A percentile compares a stretch with the other conserved stretches of the same genome.
Evolutionary conservation across 305 asterid species (phyloP).

Genomic region (Fraxinus baroniana): DNA sequence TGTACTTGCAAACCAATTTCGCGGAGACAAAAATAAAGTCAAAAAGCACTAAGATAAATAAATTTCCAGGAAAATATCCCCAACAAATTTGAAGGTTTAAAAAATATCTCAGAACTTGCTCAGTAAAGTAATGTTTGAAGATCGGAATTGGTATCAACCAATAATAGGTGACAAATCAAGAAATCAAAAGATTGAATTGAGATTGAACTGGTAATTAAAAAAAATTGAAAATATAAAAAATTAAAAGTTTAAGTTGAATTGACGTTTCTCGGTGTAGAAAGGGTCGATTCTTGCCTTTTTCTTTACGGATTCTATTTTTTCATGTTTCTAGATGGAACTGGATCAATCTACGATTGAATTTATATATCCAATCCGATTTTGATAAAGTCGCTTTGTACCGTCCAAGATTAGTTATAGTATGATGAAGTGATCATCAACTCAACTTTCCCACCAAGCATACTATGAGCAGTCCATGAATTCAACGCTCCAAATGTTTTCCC

Average conservation of each 20-base stretch:
- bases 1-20: background rate
- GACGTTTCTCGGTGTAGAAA: background rate
- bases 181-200: too few relatives aligned
- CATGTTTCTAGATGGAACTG: background rate
- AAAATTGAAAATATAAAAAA: too few relatives aligned
- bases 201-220: background rate
- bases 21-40: background rate
- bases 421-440: background rate
- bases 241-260: too few relatives aligned
- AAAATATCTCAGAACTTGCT: background rate
- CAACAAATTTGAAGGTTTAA: background rate
- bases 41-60: background rate
- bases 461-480: background rate
- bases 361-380: background rate
- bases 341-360: too few relatives aligned
- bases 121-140: background rate
- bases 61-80: background rate
- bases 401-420: background rate
- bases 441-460: background rate
- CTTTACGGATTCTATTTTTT: too few relatives aligned
- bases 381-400: background rate
- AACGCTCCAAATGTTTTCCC: background rate
- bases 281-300: background rate
- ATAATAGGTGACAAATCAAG: too few relatives aligned
- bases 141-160: background rate